Conservation (phyloP, 768 basidiomycete genomes). For the Tricholoma sp. region DNA sequence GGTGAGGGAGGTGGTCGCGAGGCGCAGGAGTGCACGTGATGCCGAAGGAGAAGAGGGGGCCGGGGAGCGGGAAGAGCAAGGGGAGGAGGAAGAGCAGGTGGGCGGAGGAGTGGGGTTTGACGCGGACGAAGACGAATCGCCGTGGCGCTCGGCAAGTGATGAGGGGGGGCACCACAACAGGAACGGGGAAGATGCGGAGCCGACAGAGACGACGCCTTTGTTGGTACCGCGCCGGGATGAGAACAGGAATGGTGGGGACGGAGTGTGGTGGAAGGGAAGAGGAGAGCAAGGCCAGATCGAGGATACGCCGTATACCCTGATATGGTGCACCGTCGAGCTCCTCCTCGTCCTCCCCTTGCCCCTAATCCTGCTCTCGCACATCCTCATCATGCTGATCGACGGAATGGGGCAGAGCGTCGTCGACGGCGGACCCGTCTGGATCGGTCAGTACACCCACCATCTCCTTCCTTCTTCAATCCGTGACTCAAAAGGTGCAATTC, state of each 20-base stretch:
- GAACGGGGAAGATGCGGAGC: slow-evolving; percentile 27
- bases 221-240: slow-evolving; percentile 19
- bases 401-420: slow-evolving; percentile 52
- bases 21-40: slow-evolving; percentile 5
- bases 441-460: slow-evolving; percentile 17
- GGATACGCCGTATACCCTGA: slow-evolving; percentile 14
- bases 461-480: neutral
- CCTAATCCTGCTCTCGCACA: slow-evolving; percentile 47
- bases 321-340: slow-evolving; percentile 58
- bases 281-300: neutral
- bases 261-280: neutral
- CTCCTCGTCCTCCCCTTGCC: slow-evolving; percentile 50
- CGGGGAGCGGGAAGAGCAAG: slow-evolving; percentile 7
- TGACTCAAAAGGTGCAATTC: neutral
- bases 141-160: slow-evolving; percentile 2
- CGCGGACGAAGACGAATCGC: slow-evolving; percentile 16
- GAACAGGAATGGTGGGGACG: neutral
- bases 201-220: slow-evolving; percentile 57
- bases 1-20: slow-evolving; percentile 8
- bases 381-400: slow-evolving; percentile 40
- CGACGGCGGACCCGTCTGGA: slow-evolving; percentile 57
- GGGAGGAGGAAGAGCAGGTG: slow-evolving; percentile 6
- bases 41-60: slow-evolving; percentile 2
- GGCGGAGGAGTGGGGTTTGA: slow-evolving; percentile 18
- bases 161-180: no score